Percentiles rank a stretch among this genome's conserved stretches.
Conservation (phyloP, 169 alveolate genomes). For the Eimeria nieschulzi region DNA sequence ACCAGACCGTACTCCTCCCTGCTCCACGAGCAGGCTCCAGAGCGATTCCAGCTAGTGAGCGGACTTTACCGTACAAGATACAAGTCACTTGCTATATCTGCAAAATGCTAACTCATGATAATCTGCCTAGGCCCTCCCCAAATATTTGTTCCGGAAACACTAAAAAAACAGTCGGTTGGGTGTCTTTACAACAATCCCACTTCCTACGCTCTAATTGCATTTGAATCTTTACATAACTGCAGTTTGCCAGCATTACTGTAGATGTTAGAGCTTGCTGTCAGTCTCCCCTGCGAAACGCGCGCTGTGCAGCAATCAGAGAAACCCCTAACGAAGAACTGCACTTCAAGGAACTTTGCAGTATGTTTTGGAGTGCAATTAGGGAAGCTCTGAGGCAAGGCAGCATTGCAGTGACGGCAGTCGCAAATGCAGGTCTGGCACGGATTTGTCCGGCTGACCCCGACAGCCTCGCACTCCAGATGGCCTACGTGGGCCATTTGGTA, state of each 20-base stretch:
- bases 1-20: neutral
- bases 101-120: no score
- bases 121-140: no score
- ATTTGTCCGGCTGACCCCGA: constrained; percentile 42
- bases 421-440: constrained; percentile 32
- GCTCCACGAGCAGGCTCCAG: constrained; percentile 11
- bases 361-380: constrained; percentile 56
- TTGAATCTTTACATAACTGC: no score
- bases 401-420: neutral
- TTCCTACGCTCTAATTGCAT: no score
- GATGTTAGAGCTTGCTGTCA: no score
- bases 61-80: neutral
- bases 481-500: constrained; percentile 49
- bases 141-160: no score
- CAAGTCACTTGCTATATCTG: no score
- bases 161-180: no score
- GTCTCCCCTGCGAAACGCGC: no score
- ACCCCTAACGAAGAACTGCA: constrained; percentile 19
- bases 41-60: neutral
- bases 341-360: constrained; percentile 13
- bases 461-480: constrained; percentile 33
- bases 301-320: constrained; percentile 8
- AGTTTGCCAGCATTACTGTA: no score
- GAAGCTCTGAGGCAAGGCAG: constrained; percentile 23
- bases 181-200: no score